Evolutionary conservation across 164 flowering plant genomes (phyloP).

Genomic region (Echeveria elegans): DNA sequence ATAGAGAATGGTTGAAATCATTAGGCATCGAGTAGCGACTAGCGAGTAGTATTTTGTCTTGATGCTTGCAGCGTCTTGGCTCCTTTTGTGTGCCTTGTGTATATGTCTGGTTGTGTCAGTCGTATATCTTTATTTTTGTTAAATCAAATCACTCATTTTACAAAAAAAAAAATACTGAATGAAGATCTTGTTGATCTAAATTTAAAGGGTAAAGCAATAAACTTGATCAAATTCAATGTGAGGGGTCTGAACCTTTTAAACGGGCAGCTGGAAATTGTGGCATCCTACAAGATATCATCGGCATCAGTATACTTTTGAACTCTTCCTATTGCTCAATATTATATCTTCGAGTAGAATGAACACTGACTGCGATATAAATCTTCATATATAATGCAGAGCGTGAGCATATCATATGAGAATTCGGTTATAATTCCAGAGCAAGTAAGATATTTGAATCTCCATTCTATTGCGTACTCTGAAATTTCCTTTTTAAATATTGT

Average conservation of each 20-base stretch:
- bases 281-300: constrained; percentile 46
- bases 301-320: constrained; percentile 23
- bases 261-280: constrained; percentile 47
- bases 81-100: not conserved
- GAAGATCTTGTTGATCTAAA: constrained; percentile 22
- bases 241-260: constrained; percentile 43
- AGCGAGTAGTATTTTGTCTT: too few species aligned
- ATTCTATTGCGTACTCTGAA: not conserved
- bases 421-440: constrained; percentile 72
- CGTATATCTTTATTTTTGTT: too few species aligned
- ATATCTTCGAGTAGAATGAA: not conserved
- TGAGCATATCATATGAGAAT: constrained; percentile 47
- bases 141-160: too few species aligned
- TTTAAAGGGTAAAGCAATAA: constrained; percentile 84
- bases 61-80: too few species aligned
- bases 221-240: constrained; percentile 52
- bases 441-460: constrained; percentile 25
- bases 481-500: not conserved
- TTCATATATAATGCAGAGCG: constrained; percentile 43
- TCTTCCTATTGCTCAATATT: not conserved
- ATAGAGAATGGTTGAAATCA: too few species aligned
- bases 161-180: not conserved
- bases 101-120: too few species aligned
- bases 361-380: not conserved
- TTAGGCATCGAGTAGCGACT: too few species aligned